A percentile compares a stretch with the other conserved stretches of the same genome.
Evolutionary conservation across 768 basidiomycete species (phyloP).

Genomic region (Dictyophora rubrovolvata): DNA sequence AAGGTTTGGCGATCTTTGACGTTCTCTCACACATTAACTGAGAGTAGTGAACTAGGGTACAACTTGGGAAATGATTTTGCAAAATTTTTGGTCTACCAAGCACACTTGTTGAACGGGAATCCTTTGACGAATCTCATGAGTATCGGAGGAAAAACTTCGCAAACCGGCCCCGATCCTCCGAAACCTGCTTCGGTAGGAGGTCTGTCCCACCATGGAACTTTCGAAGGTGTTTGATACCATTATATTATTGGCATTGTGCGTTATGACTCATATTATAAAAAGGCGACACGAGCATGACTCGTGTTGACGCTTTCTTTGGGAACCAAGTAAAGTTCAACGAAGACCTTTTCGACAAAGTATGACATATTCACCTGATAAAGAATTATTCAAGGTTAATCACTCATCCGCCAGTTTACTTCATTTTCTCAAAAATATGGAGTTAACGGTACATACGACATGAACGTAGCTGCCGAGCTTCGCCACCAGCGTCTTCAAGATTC

Average conservation of each 20-base stretch:
- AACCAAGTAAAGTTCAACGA: conserved; percentile 5
- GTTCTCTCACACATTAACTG: neutral
- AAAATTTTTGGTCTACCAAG: conserved; percentile 3
- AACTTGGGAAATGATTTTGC: conserved; percentile 6
- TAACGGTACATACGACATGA: neutral
- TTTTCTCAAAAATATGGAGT: neutral
- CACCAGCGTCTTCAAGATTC: conserved; percentile 4
- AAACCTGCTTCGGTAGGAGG: conserved; percentile 3
- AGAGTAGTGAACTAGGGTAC: neutral
- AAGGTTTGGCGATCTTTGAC: neutral
- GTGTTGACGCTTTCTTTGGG: conserved; percentile 8
- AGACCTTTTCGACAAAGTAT: conserved; percentile 3
- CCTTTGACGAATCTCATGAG: conserved; percentile 8
- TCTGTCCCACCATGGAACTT: conserved; percentile 1
- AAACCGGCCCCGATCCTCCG: neutral
- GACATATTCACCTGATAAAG: neutral
- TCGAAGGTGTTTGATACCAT: conserved; percentile 1
- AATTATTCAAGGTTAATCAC: neutral
- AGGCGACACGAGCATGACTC: conserved; percentile 9
- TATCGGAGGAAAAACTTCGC: neutral
- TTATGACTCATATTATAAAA: neutral
- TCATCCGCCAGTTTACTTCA: neutral
- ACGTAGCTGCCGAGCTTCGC: conserved; percentile 1
- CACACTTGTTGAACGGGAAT: conserved; percentile 7
- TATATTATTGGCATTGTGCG: too few species aligned